Evolutionary conservation across 2,329 filamentous ascomycete species (phyloP).

Genomic region (Bipolaris cookei): DNA sequence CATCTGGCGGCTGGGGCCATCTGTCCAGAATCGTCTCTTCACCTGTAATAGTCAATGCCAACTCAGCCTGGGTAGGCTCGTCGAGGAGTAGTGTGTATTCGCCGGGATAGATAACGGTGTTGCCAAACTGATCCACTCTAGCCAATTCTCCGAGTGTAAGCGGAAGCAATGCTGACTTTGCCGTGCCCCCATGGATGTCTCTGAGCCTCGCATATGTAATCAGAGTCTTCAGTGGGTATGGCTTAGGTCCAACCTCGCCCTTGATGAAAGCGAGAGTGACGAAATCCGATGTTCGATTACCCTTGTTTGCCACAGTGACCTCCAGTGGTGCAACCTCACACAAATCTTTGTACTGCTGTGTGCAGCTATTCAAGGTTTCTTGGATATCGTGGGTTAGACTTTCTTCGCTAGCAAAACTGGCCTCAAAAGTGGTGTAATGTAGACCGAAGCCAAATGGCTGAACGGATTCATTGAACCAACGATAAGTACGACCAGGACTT

Average conservation of each 20-base stretch:
- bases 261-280: slow-evolving; percentile 60
- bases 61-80: slow-evolving; percentile 42
- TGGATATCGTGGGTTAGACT: slow-evolving; percentile 41
- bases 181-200: slow-evolving; percentile 45
- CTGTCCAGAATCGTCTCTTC: slow-evolving; percentile 52
- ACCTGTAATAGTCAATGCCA: slow-evolving; percentile 58
- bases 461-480: slow-evolving; percentile 62
- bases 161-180: slow-evolving; percentile 45
- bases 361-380: slow-evolving; percentile 46
- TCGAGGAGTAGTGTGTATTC: slow-evolving; percentile 50
- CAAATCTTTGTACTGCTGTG: slow-evolving; percentile 33
- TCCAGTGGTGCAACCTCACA: slow-evolving; percentile 49
- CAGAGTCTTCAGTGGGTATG: slow-evolving; percentile 61
- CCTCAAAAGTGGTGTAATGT: slow-evolving; percentile 64
- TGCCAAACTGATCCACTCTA: slow-evolving; percentile 58
- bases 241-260: slow-evolving; percentile 57
- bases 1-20: slow-evolving; percentile 30
- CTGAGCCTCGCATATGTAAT: slow-evolving; percentile 58
- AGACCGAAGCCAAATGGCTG: slow-evolving; percentile 63
- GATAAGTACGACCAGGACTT: slow-evolving; percentile 64
- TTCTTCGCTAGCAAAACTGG: slow-evolving; percentile 7
- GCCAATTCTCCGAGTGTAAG: slow-evolving; percentile 59
- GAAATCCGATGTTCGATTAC: slow-evolving; percentile 58
- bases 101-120: slow-evolving; percentile 61
- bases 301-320: slow-evolving; percentile 58